phyloP scores from a whole-genome alignment of 441 rosid genomes.

The Omphalea diandra region DNA sequence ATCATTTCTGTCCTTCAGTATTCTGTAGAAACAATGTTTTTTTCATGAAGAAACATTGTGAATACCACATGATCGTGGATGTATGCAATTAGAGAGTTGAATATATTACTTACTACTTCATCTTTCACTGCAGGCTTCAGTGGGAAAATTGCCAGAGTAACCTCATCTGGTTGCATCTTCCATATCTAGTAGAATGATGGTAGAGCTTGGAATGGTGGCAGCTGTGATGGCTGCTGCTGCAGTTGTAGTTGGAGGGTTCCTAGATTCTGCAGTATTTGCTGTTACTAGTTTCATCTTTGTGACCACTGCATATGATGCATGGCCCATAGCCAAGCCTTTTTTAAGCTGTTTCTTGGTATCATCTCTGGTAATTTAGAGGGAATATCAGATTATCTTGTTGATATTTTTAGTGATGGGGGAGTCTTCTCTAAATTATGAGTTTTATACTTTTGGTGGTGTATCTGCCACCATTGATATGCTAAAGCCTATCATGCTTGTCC shows the following conservation, averaged over 20 bases:
- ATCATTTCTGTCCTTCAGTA: not conserved
- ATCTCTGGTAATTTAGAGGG: conserved; percentile 54
- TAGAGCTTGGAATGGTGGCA: conserved; percentile 89
- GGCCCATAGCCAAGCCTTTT: conserved; percentile 83
- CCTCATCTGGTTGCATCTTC: conserved; percentile 95
- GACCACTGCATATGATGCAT: conserved; percentile 65
- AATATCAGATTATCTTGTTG: conserved; percentile 57
- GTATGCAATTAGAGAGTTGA: not conserved
- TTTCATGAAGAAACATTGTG: not conserved
- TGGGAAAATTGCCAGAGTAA: conserved; percentile 67
- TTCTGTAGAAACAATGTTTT: not conserved
- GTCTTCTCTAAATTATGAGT: conserved; percentile 58
- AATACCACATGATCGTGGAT: not conserved
- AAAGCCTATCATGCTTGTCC: conserved; percentile 68
- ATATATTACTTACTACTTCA: not conserved
- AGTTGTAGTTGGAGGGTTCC: conserved; percentile 79
- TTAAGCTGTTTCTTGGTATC: conserved; percentile 56
- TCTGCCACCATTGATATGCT: conserved; percentile 79
- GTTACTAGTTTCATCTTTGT: conserved; percentile 76
- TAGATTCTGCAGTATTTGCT: conserved; percentile 88
- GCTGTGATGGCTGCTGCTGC: conserved; percentile 89
- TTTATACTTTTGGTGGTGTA: conserved; percentile 74
- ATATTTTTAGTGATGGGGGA: conserved; percentile 67
- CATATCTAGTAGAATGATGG: conserved; percentile 93
- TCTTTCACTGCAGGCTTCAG: conserved; percentile 61